These are phyloP conservation scores for Botrytis medusae DNA, from an alignment of 2,329 filamentous ascomycete species.

Conservation along the genomic window DNA sequence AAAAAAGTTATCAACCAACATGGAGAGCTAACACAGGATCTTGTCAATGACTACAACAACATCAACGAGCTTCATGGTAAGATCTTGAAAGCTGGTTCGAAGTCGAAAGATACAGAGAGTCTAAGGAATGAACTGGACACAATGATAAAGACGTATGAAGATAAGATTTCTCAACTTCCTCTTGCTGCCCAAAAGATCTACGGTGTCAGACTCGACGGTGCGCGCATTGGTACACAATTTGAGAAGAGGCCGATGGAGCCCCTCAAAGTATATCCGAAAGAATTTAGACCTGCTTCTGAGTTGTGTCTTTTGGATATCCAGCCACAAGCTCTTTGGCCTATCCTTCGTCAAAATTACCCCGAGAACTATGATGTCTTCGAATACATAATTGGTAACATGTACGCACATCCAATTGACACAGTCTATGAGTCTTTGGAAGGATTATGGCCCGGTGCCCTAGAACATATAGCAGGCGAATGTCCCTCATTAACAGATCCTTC, in stretches of 20 bases:
- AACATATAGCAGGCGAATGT: slow-evolving; percentile 52
- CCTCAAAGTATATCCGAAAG: slow-evolving; percentile 54
- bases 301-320: slow-evolving; percentile 66
- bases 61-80: neutral
- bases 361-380: slow-evolving; percentile 51
- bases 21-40: neutral
- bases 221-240: slow-evolving; percentile 8
- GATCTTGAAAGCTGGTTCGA: neutral
- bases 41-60: slow-evolving; percentile 4
- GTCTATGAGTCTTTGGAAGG: slow-evolving; percentile 49
- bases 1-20: neutral
- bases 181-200: neutral
- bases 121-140: neutral
- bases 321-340: slow-evolving; percentile 53
- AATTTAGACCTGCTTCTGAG: slow-evolving; percentile 65
- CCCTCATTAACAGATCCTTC: slow-evolving; percentile 50
- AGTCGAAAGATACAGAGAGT: neutral
- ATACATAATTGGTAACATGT: slow-evolving; percentile 49
- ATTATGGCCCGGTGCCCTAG: slow-evolving; percentile 60
- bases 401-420: slow-evolving; percentile 40
- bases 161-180: neutral
- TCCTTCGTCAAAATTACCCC: slow-evolving; percentile 46
- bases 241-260: slow-evolving; percentile 63
- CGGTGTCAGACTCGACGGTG: neutral
- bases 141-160: neutral